Evolutionary conservation across 2,329 filamentous ascomycete species (phyloP).

Genomic region (Tolypocladium sp.): DNA sequence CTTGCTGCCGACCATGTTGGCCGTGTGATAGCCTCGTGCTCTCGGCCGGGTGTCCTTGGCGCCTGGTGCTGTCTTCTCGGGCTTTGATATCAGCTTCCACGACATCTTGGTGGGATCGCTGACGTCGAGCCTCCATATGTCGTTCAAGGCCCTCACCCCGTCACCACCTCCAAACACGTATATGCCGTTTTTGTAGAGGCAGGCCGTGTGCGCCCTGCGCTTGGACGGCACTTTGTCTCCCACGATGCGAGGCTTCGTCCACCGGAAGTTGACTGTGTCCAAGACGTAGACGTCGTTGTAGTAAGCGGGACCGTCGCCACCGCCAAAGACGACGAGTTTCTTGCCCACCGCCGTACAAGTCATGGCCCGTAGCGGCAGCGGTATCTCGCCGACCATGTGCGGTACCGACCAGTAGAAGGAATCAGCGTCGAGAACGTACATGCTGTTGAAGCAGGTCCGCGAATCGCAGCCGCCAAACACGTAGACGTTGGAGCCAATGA

Average conservation of each 20-base stretch:
- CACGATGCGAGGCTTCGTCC: constrained; percentile 51
- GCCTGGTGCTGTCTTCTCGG: constrained; percentile 22
- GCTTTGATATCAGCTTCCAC: constrained; percentile 54
- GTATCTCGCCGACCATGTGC: constrained; percentile 55
- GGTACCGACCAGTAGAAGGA: constrained; percentile 61
- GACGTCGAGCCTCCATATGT: constrained; percentile 65
- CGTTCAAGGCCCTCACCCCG: constrained; percentile 60
- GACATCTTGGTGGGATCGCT: constrained; percentile 57
- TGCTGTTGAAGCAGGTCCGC: constrained; percentile 57
- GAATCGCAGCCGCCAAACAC: constrained; percentile 63
- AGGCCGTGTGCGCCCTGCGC: constrained; percentile 60
- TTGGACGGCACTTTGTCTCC: constrained; percentile 51
- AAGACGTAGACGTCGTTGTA: constrained; percentile 66
- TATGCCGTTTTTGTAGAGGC: constrained; percentile 60
- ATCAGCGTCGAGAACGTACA: constrained; percentile 62
- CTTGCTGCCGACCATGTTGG: constrained; percentile 64
- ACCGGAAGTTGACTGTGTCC: constrained; percentile 61
- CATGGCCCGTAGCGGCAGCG: constrained; percentile 59
- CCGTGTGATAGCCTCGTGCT: constrained; percentile 61
- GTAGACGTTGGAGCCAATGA: constrained; percentile 58
- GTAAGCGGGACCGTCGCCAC: constrained; percentile 60
- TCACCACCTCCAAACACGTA: constrained; percentile 67
- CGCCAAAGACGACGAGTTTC: constrained; percentile 61
- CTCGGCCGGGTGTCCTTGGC: constrained; percentile 41
- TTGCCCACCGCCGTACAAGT: constrained; percentile 63